phyloP scores from a whole-genome alignment of 2,329 filamentous ascomycete genomes.

The Ophiostoma perfectum region DNA sequence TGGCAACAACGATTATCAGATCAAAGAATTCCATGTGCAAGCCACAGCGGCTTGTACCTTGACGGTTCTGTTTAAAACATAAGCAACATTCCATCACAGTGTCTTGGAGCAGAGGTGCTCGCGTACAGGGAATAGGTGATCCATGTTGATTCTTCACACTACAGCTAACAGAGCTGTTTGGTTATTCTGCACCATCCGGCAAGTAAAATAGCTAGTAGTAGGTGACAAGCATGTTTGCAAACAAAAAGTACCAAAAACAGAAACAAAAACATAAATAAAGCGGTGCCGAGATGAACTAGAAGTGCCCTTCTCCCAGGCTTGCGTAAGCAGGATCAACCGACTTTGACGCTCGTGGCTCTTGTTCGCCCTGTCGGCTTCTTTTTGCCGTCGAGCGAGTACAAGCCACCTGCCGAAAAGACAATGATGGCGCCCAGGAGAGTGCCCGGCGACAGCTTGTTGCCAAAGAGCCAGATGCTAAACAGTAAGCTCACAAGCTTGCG shows the following conservation, averaged over 20 bases:
- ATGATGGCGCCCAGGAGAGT: conserved; percentile 76
- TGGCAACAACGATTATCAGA: too few relatives aligned
- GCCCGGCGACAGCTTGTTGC: conserved; percentile 69
- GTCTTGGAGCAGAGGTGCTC: too few relatives aligned
- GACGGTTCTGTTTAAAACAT: too few relatives aligned
- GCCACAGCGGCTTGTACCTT: too few relatives aligned
- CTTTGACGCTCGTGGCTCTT: conserved; percentile 30
- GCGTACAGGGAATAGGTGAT: too few relatives aligned
- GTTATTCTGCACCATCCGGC: too few relatives aligned
- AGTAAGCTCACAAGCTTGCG: conserved; percentile 88
- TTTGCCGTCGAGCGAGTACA: conserved; percentile 74
- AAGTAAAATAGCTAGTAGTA: too few relatives aligned
- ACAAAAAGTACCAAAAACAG: background rate
- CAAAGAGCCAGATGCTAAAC: conserved; percentile 90
- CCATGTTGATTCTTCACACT: too few relatives aligned
- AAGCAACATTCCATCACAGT: too few relatives aligned
- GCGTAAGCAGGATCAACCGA: conserved; percentile 20
- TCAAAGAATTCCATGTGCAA: too few relatives aligned
- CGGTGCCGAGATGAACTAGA: background rate
- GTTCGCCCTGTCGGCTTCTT: conserved; percentile 35
- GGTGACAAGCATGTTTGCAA: background rate
- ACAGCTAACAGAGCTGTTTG: too few relatives aligned
- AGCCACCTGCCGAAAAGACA: conserved; percentile 83
- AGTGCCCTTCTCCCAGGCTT: too few relatives aligned
- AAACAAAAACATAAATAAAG: background rate